phyloP scores from a whole-genome alignment of 768 basidiomycete species.

The Amylocystis lapponica region DNA sequence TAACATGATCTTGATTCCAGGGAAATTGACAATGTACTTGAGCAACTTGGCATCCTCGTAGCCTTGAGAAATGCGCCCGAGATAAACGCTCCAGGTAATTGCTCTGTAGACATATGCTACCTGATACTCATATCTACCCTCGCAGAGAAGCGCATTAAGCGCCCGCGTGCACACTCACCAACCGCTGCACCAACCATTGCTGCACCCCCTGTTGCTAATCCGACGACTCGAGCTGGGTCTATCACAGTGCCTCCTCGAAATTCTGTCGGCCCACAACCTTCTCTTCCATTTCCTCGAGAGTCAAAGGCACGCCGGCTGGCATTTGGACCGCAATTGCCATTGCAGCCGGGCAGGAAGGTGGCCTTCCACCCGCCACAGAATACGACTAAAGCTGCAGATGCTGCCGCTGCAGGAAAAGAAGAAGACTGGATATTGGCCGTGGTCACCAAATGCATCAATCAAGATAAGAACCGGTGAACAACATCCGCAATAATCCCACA shows the following conservation, averaged over 20 bases:
- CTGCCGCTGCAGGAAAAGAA: constrained; percentile 39
- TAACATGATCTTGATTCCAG: constrained; percentile 43
- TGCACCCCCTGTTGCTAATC: constrained; percentile 17
- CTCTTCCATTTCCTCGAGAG: constrained; percentile 53
- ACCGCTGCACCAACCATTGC: constrained; percentile 36
- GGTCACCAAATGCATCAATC: constrained; percentile 61
- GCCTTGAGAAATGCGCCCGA: constrained; percentile 72
- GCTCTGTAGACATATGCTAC: not conserved
- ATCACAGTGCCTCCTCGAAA: constrained; percentile 51
- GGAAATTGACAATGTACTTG: constrained; percentile 66
- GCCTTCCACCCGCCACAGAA: constrained; percentile 65
- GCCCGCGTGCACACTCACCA: constrained; percentile 68
- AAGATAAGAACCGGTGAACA: constrained; percentile 65
- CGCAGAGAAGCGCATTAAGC: constrained; percentile 72
- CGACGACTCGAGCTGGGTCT: constrained; percentile 39
- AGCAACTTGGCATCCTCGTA: constrained; percentile 62
- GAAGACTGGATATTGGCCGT: constrained; percentile 77
- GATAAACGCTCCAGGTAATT: constrained; percentile 46
- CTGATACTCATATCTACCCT: not conserved
- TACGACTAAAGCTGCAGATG: constrained; percentile 50
- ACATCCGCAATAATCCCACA: not conserved
- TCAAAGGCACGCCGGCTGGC: constrained; percentile 63
- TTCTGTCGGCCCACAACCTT: constrained; percentile 52
- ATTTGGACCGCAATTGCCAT: constrained; percentile 53
- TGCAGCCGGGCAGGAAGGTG: constrained; percentile 72